Evolutionary conservation across 75 land plant species (phyloP), one percentile per base, ranked within the genome.

Genomic region (Picea glauca): DNA sequence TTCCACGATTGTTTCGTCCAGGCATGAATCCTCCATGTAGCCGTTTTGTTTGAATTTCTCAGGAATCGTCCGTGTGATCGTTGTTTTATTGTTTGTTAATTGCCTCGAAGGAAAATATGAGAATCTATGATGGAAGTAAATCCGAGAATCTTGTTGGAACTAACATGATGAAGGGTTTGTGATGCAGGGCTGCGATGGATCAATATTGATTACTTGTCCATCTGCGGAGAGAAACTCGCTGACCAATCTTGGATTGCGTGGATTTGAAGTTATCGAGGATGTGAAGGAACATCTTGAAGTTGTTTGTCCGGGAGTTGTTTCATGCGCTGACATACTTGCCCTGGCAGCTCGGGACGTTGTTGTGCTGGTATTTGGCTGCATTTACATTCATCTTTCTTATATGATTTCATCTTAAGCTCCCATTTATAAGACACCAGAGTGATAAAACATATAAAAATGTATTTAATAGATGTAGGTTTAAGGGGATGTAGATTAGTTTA

Each of bases 321-420:
- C 96, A 9, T 91, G 96, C 56, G 91, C 96, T 31, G 96, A 93
- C 67, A 91, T 93, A 40, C 82, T 93, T 1, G 93, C 96, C 14
- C 64, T 93, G 12, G 91, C 92, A n/a, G 90, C 96, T 74, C 82
- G 93, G 1, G 96, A 93, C 78, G 86, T 88, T 6, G 88, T 89
- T 3, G 90, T 74, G 26, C 65, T 89, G 83, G 96, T 93, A 67
- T 67, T 1, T 5, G 5, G 40, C 40, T 38, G 40, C 40, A 38
- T 38, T 38, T 38, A 0, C 40, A 38, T 38, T 38, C 3, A 0
- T 38, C 40, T 38, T 38, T 38, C 40, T 38, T 5, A 38, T 35
- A 1, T 35, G 2, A 35, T 35, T 1, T 35, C 38, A 35, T 2
- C 38, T 35, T 35, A 35, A 35, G 2, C 38, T 35, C 2, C 2